Evolutionary conservation across 345 rosid species (phyloP).

Genomic region (Bretschneidera sinensis): DNA sequence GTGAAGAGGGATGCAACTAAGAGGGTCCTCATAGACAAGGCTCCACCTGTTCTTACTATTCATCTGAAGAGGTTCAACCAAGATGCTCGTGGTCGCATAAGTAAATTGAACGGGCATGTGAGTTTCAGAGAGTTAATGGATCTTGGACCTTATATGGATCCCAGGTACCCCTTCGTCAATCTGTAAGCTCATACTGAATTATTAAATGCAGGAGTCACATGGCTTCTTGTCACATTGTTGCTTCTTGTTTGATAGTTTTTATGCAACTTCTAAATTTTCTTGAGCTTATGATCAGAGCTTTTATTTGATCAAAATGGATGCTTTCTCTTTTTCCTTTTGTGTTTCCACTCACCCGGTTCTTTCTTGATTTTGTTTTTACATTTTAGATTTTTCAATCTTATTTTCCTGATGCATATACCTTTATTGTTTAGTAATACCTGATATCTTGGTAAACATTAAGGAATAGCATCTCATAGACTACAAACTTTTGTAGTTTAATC

Average conservation of each 20-base stretch:
- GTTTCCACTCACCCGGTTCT: background rate
- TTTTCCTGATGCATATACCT: background rate
- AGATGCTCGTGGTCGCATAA: conserved; percentile 87
- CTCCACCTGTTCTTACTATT: conserved; percentile 75
- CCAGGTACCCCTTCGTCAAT: conserved; percentile 47
- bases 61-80: conserved; percentile 96
- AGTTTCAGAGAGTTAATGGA: conserved; percentile 63
- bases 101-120: conserved; percentile 90
- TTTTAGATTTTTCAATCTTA: background rate
- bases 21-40: conserved; percentile 68
- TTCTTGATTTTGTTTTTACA: background rate
- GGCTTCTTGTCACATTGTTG: background rate
- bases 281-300: background rate
- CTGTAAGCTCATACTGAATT: background rate
- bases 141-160: conserved; percentile 72
- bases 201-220: background rate
- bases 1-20: conserved; percentile 94
- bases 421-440: no score
- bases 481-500: no score
- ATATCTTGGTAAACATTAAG: no score
- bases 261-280: background rate
- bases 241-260: background rate
- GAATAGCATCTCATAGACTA: no score
- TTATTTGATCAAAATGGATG: no score
- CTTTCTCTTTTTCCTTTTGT: conserved; percentile 5